These are phyloP conservation scores for Calendula officinalis DNA, from an alignment of 129 eudicot genomes.

Conservation along the genomic window DNA sequence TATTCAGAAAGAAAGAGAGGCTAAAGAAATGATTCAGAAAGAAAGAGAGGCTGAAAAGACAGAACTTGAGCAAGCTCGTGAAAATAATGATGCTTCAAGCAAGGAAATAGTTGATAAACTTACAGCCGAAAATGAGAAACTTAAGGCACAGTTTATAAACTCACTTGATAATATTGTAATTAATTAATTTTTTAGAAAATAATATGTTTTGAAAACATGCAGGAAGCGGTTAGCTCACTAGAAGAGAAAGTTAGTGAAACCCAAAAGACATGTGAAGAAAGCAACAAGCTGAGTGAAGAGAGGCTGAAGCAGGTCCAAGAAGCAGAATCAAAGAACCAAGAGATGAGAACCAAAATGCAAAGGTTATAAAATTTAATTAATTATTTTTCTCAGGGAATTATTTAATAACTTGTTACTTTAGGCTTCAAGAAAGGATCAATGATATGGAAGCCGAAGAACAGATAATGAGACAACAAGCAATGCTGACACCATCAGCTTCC, in stretches of 20 bases:
- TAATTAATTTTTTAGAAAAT: too few species aligned
- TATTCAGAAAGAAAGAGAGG: background rate
- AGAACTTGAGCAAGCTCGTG: slow-evolving; percentile 36
- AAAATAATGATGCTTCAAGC: slow-evolving; percentile 45
- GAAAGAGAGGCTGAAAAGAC: slow-evolving; percentile 43
- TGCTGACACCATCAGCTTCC: slow-evolving; percentile 35
- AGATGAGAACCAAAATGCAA: slow-evolving; percentile 55
- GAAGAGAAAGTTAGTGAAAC: slow-evolving; percentile 68
- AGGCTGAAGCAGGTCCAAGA: slow-evolving; percentile 57
- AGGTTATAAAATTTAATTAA: slow-evolving; percentile 45
- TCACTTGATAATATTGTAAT: background rate
- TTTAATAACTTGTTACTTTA: slow-evolving; percentile 24
- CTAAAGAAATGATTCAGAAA: slow-evolving; percentile 38
- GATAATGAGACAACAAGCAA: slow-evolving; percentile 48
- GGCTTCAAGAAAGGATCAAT: slow-evolving; percentile 66
- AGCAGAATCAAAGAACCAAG: slow-evolving; percentile 58
- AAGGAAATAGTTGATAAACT: slow-evolving; percentile 45
- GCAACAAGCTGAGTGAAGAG: slow-evolving; percentile 60
- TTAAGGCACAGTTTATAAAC: slow-evolving; percentile 34
- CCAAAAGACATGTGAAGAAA: slow-evolving; percentile 61
- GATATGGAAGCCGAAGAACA: slow-evolving; percentile 59
- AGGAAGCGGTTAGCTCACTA: slow-evolving; percentile 58
- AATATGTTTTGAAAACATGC: slow-evolving; percentile 13
- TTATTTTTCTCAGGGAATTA: slow-evolving; percentile 2
- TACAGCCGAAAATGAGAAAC: slow-evolving; percentile 51